Evolutionary conservation across 192 early-diverging fungal genomes (phyloP), one percentile per base, ranked within the genome.

Genomic region (Powellomyces hirtus): DNA sequence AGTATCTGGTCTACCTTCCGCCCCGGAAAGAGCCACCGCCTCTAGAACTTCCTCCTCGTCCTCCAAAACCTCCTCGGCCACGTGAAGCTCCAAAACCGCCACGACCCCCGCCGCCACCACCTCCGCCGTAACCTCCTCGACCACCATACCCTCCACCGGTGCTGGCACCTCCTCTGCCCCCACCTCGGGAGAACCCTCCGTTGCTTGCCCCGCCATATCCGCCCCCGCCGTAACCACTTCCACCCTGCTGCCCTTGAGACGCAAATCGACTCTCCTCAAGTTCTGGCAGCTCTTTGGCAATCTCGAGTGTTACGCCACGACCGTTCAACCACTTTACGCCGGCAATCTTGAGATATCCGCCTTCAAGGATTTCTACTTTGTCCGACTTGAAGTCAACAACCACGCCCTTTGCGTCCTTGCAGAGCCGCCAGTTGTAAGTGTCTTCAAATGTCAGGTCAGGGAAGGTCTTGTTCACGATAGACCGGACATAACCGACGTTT

Each of bases 401-500:
- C 26, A 92, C 91, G 44, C 92, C 90, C 66, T 38, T 80, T 62
- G 77, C 83, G 46, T 97, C 96, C 62, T 86, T 90, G 64, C 84
- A 87, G 82, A 96, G 90, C 40, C 91, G 83, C 91, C 92, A 95
- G 55, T 81, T 80, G 59, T 78, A 83, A 56, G 90, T 86, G 68
- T 91, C 92, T 52, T 88, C 89, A 36, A 88, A 91, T 4, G 75
- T 70, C 22, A 98, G 72, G 34, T 79, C 81, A 7, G 92, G 90
- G 70, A 88, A 88, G 59, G 84, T 68, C 27, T 87, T 86, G 64
- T 82, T 85, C 37, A 94, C 66, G 35, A 90, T 89, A 45, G 86
- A 85, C 72, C 90, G 88, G 66, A 95, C 88, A 68, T 91, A 95
- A 27, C 94, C 94, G 63, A 86, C 81, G 53, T 95, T 91, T 45